These are phyloP conservation scores for Chlorella sp. DNA, from an alignment of 139 green algal genomes.

Conservation along the genomic window DNA sequence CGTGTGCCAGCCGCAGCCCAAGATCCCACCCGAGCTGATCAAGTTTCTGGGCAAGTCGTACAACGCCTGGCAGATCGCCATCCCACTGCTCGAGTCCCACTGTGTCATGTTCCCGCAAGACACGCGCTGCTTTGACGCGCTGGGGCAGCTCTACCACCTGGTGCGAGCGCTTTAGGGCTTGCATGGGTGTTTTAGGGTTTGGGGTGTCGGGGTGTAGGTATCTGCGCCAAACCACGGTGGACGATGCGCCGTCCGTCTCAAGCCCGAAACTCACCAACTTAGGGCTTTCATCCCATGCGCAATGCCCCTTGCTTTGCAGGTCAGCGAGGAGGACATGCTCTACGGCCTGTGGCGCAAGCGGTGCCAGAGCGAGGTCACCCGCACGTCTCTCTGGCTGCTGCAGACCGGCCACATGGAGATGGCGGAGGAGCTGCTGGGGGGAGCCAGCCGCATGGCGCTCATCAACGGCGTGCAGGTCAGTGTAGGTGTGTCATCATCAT, in stretches of 20 bases:
- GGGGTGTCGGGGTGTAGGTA: too few relatives aligned
- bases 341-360: constrained; percentile 78
- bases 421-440: constrained; percentile 68
- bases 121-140: constrained; percentile 82
- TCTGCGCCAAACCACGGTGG: too few relatives aligned
- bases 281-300: too few relatives aligned
- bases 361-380: constrained; percentile 24
- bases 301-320: constrained; percentile 10
- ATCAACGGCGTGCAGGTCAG: not conserved
- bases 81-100: constrained; percentile 93
- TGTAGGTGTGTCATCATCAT: too few relatives aligned
- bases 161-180: not conserved
- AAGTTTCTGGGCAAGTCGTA: constrained; percentile 95
- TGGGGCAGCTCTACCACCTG: constrained; percentile 77
- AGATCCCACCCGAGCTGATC: constrained; percentile 97
- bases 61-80: constrained; percentile 95
- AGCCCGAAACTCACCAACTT: too few relatives aligned
- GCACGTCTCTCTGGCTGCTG: constrained; percentile 49
- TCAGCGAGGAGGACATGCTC: constrained; percentile 86
- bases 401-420: constrained; percentile 80
- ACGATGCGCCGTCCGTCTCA: too few relatives aligned
- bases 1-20: constrained; percentile 94
- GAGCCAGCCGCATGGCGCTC: constrained; percentile 25
- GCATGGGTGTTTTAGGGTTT: too few relatives aligned
- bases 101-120: constrained; percentile 91